These are phyloP conservation scores for Phylloporus sp. DNA, from an alignment of 768 basidiomycete species.

Conservation along the genomic window DNA sequence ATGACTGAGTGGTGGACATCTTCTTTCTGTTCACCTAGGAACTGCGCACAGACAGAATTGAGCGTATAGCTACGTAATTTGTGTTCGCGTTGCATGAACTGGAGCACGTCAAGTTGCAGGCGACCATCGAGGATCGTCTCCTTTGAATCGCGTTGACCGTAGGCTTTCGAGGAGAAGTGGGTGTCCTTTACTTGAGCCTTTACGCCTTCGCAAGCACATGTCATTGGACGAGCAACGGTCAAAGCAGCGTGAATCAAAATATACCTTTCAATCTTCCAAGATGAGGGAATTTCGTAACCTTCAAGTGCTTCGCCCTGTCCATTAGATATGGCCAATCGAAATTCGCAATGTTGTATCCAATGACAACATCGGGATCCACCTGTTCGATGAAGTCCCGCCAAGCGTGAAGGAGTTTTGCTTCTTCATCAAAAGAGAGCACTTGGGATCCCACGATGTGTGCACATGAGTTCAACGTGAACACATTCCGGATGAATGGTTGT, in stretches of 20 bases:
- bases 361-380: conserved; percentile 93
- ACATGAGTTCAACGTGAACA: conserved; percentile 94
- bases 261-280: conserved; percentile 75
- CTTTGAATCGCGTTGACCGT: conserved; percentile 95
- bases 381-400: conserved; percentile 89
- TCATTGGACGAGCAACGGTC: not conserved
- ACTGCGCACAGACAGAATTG: conserved; percentile 96
- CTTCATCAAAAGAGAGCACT: conserved; percentile 78
- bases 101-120: conserved; percentile 91
- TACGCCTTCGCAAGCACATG: conserved; percentile 43
- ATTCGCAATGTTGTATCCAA: conserved; percentile 91
- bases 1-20: conserved; percentile 99
- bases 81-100: conserved; percentile 98
- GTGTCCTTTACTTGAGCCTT: conserved; percentile 85
- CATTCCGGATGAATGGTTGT: conserved; percentile 92
- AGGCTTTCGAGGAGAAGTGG: conserved; percentile 97
- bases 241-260: conserved; percentile 5
- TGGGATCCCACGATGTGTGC: conserved; percentile 97
- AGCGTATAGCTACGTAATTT: conserved; percentile 96
- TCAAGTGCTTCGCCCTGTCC: conserved; percentile 85
- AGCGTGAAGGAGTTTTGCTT: conserved; percentile 65
- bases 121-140: conserved; percentile 89
- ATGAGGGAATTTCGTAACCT: conserved; percentile 61
- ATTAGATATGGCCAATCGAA: conserved; percentile 98
- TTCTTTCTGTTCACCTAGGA: conserved; percentile 98